phyloP scores from a whole-genome alignment of 129 eudicot genomes.

The Saussurea involucrata region DNA sequence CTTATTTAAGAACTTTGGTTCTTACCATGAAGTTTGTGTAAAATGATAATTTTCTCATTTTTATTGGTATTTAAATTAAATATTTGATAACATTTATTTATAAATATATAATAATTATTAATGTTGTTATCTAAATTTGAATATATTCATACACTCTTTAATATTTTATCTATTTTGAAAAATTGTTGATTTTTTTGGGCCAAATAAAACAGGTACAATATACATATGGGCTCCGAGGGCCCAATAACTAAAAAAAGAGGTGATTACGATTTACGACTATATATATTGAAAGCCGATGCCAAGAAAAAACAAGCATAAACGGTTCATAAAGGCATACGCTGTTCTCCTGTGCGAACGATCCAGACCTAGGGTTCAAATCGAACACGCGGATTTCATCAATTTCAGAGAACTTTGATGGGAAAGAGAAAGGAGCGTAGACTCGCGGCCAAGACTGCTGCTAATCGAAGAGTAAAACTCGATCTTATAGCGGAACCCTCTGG shows the following conservation, averaged over 20 bases:
- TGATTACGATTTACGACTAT: not conserved
- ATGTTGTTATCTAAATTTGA: no score
- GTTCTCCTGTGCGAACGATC: not conserved
- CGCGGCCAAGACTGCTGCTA: slow-evolving; percentile 53
- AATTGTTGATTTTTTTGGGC: no score
- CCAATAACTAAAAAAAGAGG: not conserved
- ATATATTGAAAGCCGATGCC: not conserved
- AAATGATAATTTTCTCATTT: no score
- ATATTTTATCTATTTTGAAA: no score
- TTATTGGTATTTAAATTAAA: no score
- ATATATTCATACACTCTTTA: no score
- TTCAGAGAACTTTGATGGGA: slow-evolving; percentile 44
- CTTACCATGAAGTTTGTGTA: no score
- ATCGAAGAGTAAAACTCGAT: slow-evolving; percentile 96
- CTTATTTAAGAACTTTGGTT: no score
- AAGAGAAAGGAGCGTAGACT: slow-evolving; percentile 80
- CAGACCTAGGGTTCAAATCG: slow-evolving; percentile 22
- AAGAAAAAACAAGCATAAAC: no score
- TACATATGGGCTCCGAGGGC: not conserved
- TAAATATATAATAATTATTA: no score
- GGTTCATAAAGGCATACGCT: not conserved
- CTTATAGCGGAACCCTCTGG: slow-evolving; percentile 96
- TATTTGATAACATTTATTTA: no score
- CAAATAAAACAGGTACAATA: no score
- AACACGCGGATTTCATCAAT: not conserved